Evolutionary conservation across 768 basidiomycete genomes (phyloP), one percentile per base, ranked within the genome.

Genomic region (Amanita phalloides): DNA sequence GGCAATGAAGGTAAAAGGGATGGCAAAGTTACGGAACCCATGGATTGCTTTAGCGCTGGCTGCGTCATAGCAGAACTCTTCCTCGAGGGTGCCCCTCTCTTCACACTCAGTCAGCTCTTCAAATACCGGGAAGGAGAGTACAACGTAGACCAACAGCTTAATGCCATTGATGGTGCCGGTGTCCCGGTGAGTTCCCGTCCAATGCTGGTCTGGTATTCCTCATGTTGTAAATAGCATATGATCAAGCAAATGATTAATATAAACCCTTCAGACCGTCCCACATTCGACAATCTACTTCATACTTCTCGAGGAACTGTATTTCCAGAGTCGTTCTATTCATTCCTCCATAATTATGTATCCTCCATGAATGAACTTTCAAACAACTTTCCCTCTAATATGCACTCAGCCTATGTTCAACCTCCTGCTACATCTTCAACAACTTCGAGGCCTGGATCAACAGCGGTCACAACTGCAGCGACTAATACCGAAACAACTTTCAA

Each of bases 1-100:
- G 79, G 81, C 33, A 66, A 63, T 17, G 77, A 82, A 53, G 82
- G 82, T 0, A 82, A 80, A 64, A 69, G 85, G 41, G 87, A 96
- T 54, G 84, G 82, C 1, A 82, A 76, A 57, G 84, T 97, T 23
- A 94, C 92, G 0, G 92, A 99, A 67, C 77, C 87, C 3, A 99
- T 99, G 96, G 96, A 99, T 64, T 87, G 93, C 47, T 99, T 98
- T 61, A 91, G 92, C 56, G 78, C 79, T 0, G 96, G 96, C 21
- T 97, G 95, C 63, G 93, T 97, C 11, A 79, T 98, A 33, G 91
- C 93, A 0, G 96, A 99, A 66, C 74, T 99, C 55, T 98, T 96
- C 70, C 72, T 93, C 54, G 96, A 99, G 62, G 96, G 96, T 2
- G 84, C 89, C 0, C 88, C 88, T 2, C 73, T 96, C 48, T 98